phyloP scores from a whole-genome alignment of 768 basidiomycete genomes.

The Saitozyma sp. region DNA sequence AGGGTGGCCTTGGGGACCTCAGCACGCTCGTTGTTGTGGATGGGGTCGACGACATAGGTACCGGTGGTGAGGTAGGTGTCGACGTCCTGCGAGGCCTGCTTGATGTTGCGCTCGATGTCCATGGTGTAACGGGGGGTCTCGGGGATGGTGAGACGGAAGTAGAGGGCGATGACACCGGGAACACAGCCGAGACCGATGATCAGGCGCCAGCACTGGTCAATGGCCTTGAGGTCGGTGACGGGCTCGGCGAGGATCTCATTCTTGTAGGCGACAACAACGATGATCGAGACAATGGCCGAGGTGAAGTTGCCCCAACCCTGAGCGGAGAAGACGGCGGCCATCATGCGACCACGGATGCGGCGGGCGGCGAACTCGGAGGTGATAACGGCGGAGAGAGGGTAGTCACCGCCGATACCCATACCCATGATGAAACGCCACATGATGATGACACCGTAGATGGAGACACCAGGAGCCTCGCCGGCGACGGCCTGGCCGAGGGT shows the following conservation, averaged over 20 bases:
- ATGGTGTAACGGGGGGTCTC: slow-evolving; percentile 89
- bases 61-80: slow-evolving; percentile 64
- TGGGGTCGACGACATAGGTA: slow-evolving; percentile 58
- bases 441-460: slow-evolving; percentile 72
- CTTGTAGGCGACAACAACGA: slow-evolving; percentile 71
- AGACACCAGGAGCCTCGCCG: slow-evolving; percentile 66
- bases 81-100: slow-evolving; percentile 72
- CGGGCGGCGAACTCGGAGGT: slow-evolving; percentile 82
- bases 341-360: slow-evolving; percentile 74
- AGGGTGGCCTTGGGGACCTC: slow-evolving; percentile 68
- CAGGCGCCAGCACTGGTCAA: slow-evolving; percentile 82
- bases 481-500: slow-evolving; percentile 61
- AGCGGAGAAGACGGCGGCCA: slow-evolving; percentile 81
- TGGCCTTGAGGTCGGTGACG: slow-evolving; percentile 53
- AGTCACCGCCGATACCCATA: slow-evolving; percentile 84
- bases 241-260: slow-evolving; percentile 58
- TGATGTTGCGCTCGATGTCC: slow-evolving; percentile 83
- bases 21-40: slow-evolving; percentile 61
- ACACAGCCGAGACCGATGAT: slow-evolving; percentile 85
- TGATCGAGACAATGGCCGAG: slow-evolving; percentile 67
- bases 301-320: slow-evolving; percentile 87
- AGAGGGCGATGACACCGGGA: slow-evolving; percentile 76
- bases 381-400: slow-evolving; percentile 80
- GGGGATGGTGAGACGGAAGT: slow-evolving; percentile 90
- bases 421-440: slow-evolving; percentile 82